Evolutionary conservation across 495 filamentous ascomycete species (phyloP).

Genomic region (Elaphomyces granulatus): DNA sequence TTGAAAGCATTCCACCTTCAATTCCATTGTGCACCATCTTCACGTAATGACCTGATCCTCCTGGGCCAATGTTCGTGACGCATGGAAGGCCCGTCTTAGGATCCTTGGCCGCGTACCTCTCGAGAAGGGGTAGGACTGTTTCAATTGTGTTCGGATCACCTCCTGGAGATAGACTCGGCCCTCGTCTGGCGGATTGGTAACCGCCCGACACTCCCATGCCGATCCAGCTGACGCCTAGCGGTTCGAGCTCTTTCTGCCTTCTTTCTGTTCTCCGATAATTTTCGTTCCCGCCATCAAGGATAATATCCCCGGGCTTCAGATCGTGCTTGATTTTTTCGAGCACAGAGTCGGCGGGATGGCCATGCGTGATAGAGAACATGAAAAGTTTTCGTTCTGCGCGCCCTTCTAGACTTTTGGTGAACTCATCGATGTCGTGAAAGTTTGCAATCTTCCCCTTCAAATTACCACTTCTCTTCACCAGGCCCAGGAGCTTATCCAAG

Average conservation of each 20-base stretch:
- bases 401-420: slow-evolving; percentile 25
- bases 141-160: slow-evolving; percentile 43
- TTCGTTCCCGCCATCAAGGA: slow-evolving; percentile 61
- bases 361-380: slow-evolving; percentile 56
- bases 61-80: slow-evolving; percentile 45
- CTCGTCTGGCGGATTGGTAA: slow-evolving; percentile 52
- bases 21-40: slow-evolving; percentile 74
- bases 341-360: slow-evolving; percentile 52
- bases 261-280: slow-evolving; percentile 53
- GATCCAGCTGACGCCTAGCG: slow-evolving; percentile 46
- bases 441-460: slow-evolving; percentile 22
- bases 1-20: slow-evolving; percentile 54
- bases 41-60: slow-evolving; percentile 55
- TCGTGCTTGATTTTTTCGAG: slow-evolving; percentile 41
- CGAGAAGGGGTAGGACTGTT: slow-evolving; percentile 47
- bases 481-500: slow-evolving; percentile 26
- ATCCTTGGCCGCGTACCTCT: slow-evolving; percentile 47
- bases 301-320: slow-evolving; percentile 48
- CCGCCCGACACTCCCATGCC: slow-evolving; percentile 57
- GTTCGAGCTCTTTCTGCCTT: slow-evolving; percentile 40
- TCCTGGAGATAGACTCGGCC: slow-evolving; percentile 51
- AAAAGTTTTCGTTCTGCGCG: slow-evolving; percentile 33
- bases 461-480: slow-evolving; percentile 9
- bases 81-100: slow-evolving; percentile 41
- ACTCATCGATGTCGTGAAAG: slow-evolving; percentile 25